A percentile compares a stretch with the other conserved stretches of the same genome.
Conservation (phyloP, 2,329 filamentous ascomycete species). For the Aspergillus ibericus region DNA sequence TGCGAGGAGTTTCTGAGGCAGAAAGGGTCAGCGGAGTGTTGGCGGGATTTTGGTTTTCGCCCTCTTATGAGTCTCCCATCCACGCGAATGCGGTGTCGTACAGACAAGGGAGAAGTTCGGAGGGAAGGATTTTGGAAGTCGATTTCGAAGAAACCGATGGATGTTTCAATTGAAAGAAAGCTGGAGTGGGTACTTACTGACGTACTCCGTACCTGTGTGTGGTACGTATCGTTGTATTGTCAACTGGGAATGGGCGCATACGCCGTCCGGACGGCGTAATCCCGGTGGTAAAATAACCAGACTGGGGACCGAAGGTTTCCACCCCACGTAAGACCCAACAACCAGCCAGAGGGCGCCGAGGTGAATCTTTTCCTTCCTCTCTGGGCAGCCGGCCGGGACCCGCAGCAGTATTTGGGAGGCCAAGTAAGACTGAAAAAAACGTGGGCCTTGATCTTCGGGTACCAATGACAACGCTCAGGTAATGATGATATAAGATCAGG, state of each 20-base stretch:
- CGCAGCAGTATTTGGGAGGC: neutral
- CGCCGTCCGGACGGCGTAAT: too few relatives aligned
- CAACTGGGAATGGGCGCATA: neutral
- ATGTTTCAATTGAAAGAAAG: conserved; percentile 29
- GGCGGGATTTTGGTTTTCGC: neutral
- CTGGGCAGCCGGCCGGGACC: neutral
- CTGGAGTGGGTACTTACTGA: conserved; percentile 22
- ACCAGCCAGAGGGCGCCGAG: too few relatives aligned
- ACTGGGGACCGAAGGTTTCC: neutral
- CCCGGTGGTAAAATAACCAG: neutral
- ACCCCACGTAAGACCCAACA: neutral
- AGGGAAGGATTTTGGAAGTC: conserved; percentile 27
- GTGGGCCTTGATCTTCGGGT: neutral
- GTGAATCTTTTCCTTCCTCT: neutral
- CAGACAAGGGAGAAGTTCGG: conserved; percentile 20
- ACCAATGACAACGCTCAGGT: conserved; percentile 11
- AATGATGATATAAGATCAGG: conserved; percentile 22
- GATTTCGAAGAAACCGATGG: conserved; percentile 27
- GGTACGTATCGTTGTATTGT: conserved; percentile 16
- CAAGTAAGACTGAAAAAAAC: conserved; percentile 13
- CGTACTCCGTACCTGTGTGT: conserved; percentile 10
- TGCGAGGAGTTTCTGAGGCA: conserved; percentile 5
- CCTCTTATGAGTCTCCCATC: conserved; percentile 10
- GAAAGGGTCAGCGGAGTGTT: neutral
- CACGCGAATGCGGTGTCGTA: conserved; percentile 13